Percentiles rank a stretch among this genome's conserved stretches.
phyloP scores from a whole-genome alignment of 1,284 basidiomycete species.

The Chalciporus sp. region DNA sequence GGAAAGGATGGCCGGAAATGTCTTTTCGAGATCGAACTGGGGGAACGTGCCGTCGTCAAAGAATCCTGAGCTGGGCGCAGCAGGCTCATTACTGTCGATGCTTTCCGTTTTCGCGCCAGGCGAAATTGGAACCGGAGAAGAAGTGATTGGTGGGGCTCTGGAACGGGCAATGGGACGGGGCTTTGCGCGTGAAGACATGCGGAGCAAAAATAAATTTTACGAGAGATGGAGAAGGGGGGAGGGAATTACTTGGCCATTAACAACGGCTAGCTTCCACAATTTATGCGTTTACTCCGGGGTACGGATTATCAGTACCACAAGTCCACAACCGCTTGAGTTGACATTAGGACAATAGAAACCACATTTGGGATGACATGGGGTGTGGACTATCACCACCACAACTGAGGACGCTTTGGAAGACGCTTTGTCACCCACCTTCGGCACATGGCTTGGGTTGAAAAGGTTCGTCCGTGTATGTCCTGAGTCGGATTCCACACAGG shows the following conservation, averaged over 20 bases:
- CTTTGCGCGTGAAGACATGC: conserved; percentile 12
- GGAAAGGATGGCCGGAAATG: conserved; percentile 36
- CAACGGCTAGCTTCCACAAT: background rate
- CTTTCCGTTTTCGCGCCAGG: conserved; percentile 12
- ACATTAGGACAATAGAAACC: conserved; percentile 19
- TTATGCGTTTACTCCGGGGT: conserved; percentile 5
- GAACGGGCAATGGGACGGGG: conserved; percentile 13
- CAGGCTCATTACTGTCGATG: conserved; percentile 18
- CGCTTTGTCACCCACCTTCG: background rate
- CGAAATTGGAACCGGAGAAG: background rate
- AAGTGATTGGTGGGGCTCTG: conserved; percentile 1
- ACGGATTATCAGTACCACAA: conserved; percentile 1
- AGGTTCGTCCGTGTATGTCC: background rate
- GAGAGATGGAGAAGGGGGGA: background rate
- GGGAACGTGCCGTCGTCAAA: background rate
- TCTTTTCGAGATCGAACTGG: conserved; percentile 32
- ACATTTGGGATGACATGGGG: background rate
- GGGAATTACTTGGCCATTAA: background rate
- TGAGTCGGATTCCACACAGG: background rate
- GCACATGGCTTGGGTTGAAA: background rate
- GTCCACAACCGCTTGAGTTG: conserved; percentile 11
- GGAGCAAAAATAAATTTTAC: background rate
- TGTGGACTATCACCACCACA: background rate
- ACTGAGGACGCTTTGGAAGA: background rate
- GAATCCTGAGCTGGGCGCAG: conserved; percentile 7